Evolutionary conservation across 2,329 filamentous ascomycete species (phyloP).

Genomic region (Sporothrix inflata): DNA sequence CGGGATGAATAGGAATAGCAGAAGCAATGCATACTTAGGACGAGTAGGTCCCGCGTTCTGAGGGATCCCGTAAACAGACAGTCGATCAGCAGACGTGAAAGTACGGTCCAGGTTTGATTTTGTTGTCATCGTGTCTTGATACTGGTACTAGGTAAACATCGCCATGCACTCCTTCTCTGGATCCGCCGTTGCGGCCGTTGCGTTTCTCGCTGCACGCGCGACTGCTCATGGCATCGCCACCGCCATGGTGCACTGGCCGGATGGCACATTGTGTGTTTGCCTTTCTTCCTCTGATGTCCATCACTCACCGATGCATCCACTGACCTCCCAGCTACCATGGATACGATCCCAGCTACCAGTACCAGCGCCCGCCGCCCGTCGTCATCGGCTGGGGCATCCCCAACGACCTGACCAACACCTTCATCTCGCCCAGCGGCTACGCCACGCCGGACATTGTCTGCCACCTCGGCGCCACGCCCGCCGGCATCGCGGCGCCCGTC

Average conservation of each 20-base stretch:
- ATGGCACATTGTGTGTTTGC: constrained; percentile 38
- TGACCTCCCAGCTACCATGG: constrained; percentile 38
- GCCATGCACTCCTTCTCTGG: not conserved
- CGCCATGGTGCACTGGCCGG: constrained; percentile 37
- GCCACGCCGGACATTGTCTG: constrained; percentile 39
- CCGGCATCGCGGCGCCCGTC: constrained; percentile 37
- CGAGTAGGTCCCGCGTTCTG: not conserved
- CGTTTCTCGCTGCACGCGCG: constrained; percentile 33
- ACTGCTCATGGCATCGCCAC: constrained; percentile 38
- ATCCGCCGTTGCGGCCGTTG: constrained; percentile 23
- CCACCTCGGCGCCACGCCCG: constrained; percentile 38
- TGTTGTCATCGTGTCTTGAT: no score
- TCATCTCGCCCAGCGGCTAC: constrained; percentile 37
- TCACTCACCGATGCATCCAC: no score
- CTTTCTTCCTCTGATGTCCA: no score
- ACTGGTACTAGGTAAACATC: not conserved
- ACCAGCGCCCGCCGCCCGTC: constrained; percentile 36
- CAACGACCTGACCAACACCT: constrained; percentile 40
- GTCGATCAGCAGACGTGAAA: not conserved
- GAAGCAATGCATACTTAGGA: not conserved
- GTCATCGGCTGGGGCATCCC: constrained; percentile 41
- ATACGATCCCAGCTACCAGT: constrained; percentile 41
- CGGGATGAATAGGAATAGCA: no score
- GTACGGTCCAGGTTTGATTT: not conserved
- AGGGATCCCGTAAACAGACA: no score